Evolutionary conservation across 345 rosid species (phyloP).

Genomic region (Salix suchowensis): DNA sequence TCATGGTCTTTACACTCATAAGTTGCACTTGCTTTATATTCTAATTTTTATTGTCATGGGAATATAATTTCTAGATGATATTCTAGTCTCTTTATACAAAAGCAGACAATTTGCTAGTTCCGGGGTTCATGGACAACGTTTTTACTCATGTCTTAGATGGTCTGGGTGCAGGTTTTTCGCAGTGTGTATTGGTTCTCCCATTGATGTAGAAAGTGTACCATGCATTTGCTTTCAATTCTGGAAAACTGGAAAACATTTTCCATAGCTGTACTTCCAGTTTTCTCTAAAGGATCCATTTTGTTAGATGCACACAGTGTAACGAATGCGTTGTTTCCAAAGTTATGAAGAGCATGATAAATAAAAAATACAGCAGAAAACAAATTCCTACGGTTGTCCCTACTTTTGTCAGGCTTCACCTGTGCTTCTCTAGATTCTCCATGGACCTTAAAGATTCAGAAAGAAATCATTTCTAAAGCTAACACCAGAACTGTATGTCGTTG

Average conservation of each 20-base stretch:
- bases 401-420: not conserved
- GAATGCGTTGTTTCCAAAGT: not conserved
- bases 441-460: not conserved
- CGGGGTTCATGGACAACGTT: conserved; percentile 75
- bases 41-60: not conserved
- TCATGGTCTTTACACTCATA: not conserved
- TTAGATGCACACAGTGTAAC: not conserved
- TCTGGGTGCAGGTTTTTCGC: conserved; percentile 94
- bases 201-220: conserved; percentile 67
- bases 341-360: not conserved
- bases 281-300: not conserved
- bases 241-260: not conserved
- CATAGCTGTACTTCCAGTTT: conserved; percentile 3
- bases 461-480: not conserved
- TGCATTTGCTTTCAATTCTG: conserved; percentile 8
- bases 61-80: conserved; percentile 7
- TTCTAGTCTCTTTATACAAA: conserved; percentile 43
- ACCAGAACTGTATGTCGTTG: not conserved
- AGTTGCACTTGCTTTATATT: not conserved
- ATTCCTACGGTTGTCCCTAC: not conserved
- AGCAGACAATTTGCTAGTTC: conserved; percentile 97
- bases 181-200: conserved; percentile 90
- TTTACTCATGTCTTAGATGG: conserved; percentile 85
- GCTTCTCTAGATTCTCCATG: not conserved
- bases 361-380: not conserved